These are phyloP conservation scores for Backusella mclennaniae DNA, from an alignment of 192 early-diverging fungal genomes.

Conservation along the genomic window DNA sequence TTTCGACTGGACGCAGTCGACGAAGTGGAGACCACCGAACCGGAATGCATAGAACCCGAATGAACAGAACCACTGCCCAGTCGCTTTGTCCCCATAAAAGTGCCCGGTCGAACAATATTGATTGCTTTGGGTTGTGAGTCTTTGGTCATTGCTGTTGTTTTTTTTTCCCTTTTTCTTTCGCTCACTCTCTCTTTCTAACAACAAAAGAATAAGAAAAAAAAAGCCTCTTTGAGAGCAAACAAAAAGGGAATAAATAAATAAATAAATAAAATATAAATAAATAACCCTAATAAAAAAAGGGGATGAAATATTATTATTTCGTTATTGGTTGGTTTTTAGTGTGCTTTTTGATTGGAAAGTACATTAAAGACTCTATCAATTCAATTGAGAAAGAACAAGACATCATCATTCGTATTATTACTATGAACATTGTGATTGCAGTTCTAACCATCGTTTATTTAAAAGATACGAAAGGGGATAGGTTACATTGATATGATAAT, in stretches of 20 bases:
- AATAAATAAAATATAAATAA: not conserved
- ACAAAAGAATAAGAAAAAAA: not conserved
- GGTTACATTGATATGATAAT: too few relatives aligned
- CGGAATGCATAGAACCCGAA: not conserved
- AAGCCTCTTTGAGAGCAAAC: not conserved
- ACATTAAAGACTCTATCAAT: not conserved
- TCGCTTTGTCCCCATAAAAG: not conserved
- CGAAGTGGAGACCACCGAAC: not conserved
- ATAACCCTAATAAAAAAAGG: not conserved
- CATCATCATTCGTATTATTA: too few relatives aligned
- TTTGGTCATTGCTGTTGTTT: not conserved
- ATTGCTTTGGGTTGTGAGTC: conserved; percentile 13
- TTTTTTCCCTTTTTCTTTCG: not conserved
- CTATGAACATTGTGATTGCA: too few relatives aligned
- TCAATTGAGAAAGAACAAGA: not conserved
- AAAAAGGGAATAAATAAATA: not conserved
- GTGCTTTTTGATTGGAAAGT: too few relatives aligned
- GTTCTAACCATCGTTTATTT: too few relatives aligned
- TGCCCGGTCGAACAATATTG: conserved; percentile 4
- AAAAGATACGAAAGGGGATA: too few relatives aligned
- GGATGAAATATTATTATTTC: not conserved
- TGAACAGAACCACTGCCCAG: not conserved
- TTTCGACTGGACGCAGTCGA: not conserved
- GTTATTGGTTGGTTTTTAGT: not conserved
- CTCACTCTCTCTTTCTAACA: not conserved